These are phyloP conservation scores for Catenaria anguillulae DNA, from an alignment of 371 early-diverging fungal genomes.

Conservation along the genomic window DNA sequence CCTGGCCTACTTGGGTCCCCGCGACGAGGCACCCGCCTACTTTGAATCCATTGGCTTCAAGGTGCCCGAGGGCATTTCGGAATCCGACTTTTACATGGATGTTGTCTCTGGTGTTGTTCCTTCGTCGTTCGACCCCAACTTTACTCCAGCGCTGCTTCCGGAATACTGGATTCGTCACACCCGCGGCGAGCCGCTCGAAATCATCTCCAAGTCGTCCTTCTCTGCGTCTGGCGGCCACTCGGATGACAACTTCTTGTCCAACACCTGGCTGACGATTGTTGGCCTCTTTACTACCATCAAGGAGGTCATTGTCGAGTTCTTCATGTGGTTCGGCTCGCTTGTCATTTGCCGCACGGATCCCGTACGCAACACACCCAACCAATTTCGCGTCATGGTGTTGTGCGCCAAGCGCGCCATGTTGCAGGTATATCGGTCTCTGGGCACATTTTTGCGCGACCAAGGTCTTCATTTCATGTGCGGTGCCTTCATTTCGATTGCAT, in stretches of 20 bases:
- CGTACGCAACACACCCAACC: constrained; percentile 13
- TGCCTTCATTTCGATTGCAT: constrained; percentile 20
- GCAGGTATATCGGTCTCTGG: constrained; percentile 15
- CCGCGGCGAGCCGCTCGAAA: too few relatives aligned
- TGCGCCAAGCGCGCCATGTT: constrained; percentile 14
- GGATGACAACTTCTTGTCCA: background rate
- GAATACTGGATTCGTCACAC: constrained; percentile 12
- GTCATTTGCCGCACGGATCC: constrained; percentile 14
- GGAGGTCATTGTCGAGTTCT: constrained; percentile 6
- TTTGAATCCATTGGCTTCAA: constrained; percentile 40
- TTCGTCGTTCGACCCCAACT: background rate
- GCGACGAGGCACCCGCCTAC: constrained; percentile 25
- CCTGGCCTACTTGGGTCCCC: constrained; percentile 43
- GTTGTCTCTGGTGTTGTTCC: background rate
- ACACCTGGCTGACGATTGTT: background rate
- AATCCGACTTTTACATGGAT: constrained; percentile 4
- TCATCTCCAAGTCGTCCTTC: too few relatives aligned
- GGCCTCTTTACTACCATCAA: too few relatives aligned
- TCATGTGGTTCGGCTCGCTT: constrained; percentile 16
- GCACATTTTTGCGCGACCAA: constrained; percentile 14
- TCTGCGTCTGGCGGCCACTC: background rate
- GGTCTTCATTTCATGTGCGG: constrained; percentile 18
- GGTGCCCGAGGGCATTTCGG: background rate
- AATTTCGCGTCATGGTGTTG: constrained; percentile 10
- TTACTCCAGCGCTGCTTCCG: constrained; percentile 3